Conservation (phyloP, 176 grass and related monocot species). For the Zizania latifolia region DNA sequence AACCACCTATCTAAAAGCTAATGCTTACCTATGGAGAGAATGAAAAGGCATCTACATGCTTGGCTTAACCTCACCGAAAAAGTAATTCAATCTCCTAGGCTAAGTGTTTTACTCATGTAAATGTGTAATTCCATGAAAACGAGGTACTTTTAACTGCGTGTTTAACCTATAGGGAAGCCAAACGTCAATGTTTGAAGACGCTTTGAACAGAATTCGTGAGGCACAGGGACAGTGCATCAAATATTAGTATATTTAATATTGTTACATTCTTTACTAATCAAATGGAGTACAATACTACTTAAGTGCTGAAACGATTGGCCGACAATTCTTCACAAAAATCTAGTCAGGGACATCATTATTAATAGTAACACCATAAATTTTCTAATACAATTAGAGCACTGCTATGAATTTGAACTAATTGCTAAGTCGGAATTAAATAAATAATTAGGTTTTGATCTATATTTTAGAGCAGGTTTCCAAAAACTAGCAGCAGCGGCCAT, state of each 20-base stretch:
- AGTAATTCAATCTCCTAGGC: not conserved
- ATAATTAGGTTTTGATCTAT: not conserved
- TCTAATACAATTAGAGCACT: not conserved
- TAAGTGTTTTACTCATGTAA: not conserved
- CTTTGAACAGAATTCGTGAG: not conserved
- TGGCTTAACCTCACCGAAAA: not conserved
- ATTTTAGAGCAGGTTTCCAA: not conserved
- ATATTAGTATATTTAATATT: not conserved
- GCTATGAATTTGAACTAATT: not conserved
- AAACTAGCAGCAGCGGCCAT: not conserved
- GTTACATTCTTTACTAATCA: not conserved
- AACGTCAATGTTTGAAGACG: not conserved
- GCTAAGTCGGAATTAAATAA: not conserved
- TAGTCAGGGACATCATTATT: not conserved
- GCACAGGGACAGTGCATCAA: not conserved
- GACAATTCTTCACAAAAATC: not conserved
- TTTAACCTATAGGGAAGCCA: slow-evolving; percentile 4
- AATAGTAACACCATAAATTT: not conserved
- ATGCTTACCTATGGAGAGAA: not conserved
- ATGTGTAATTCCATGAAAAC: not conserved
- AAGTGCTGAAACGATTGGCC: not conserved
- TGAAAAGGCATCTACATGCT: not conserved
- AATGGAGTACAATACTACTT: not conserved
- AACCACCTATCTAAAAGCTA: not conserved
- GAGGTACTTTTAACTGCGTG: not conserved